These are phyloP conservation scores for Globisporangium nagaii DNA, from an alignment of 352 stramenopile species.

Conservation along the genomic window DNA sequence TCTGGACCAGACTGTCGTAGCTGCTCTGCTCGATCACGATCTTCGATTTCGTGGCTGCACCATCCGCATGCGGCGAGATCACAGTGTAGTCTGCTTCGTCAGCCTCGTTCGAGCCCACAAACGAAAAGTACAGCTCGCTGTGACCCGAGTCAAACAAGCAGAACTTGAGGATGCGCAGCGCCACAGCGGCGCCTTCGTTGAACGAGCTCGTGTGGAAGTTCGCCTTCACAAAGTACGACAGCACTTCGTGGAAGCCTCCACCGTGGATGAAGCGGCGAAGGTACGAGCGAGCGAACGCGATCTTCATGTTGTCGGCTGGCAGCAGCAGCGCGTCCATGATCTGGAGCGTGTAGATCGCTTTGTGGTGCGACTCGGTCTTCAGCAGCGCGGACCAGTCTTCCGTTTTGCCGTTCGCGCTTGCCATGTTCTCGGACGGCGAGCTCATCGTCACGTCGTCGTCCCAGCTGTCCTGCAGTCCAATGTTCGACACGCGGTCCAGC, in stretches of 20 bases:
- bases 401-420: constrained; percentile 15
- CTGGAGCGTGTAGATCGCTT: constrained; percentile 84
- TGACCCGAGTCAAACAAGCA: constrained; percentile 73
- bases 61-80: constrained; percentile 7
- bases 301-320: constrained; percentile 55
- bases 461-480: constrained; percentile 25
- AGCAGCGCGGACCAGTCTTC: constrained; percentile 63
- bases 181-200: constrained; percentile 80
- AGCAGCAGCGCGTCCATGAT: constrained; percentile 83
- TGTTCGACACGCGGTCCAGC: constrained; percentile 53
- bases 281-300: constrained; percentile 57
- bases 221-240: constrained; percentile 75
- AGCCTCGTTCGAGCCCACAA: constrained; percentile 5
- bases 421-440: constrained; percentile 11
- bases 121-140: constrained; percentile 39
- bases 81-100: constrained; percentile 18
- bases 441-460: constrained; percentile 44
- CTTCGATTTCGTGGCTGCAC: constrained; percentile 20
- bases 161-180: constrained; percentile 79
- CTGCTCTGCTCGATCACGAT: constrained; percentile 51
- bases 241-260: constrained; percentile 76
- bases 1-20: constrained; percentile 68
- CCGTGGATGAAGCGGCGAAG: constrained; percentile 66
- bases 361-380: constrained; percentile 66
- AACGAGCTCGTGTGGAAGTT: constrained; percentile 69